Evolutionary conservation across 768 basidiomycete species (phyloP), one percentile per base, ranked within the genome.

Genomic region (Boletus sensibilis): DNA sequence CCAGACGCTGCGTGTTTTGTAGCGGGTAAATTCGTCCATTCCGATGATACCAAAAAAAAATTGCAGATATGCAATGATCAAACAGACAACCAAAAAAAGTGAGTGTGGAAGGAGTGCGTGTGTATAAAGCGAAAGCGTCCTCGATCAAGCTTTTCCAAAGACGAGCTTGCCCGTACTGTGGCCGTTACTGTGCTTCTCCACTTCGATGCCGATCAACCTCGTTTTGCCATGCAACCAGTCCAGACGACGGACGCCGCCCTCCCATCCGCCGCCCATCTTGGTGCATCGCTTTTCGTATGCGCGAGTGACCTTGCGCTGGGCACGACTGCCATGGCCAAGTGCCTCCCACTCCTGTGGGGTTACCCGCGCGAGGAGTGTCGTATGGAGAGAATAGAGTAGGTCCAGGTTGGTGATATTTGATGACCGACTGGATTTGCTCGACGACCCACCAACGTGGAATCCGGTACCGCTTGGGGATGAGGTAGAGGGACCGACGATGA

Each of bases 221-320:
- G 82, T 85, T 64, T 84, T 86, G 33, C 79, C 77, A 20, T 82
- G 82, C 43, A 88, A 74, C 79, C 82, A 87, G 71, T 88, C 87
- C 14, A 88, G 68, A 48, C 87, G 73, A 44, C 84, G 78, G 29
- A 89, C 83, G n/a, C 87, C 87, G 20, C 78, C 77, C 27, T 86
- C 84, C 85, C 85, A 86, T 13, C 83, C 85, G 2, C 82, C 85
- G 27, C 84, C 85, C 85, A 81, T 77, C 60, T 75, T 77, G 53
- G 75, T 72, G 56, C 87, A 88, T 33, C 87, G 74, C 58, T 78
- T 77, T 67, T 87, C 82, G 62, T 87, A 88, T 34, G 85, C 84
- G 27, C 75, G 75, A 18, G 84, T 77, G 18, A 84, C 79, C 58
- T 80, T 81, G 47, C 83, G 78, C 66, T 88, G 86, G 25, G 76